Conservation (phyloP, 2,329 filamentous ascomycete genomes). For the Decorospora gaudefroyi region DNA sequence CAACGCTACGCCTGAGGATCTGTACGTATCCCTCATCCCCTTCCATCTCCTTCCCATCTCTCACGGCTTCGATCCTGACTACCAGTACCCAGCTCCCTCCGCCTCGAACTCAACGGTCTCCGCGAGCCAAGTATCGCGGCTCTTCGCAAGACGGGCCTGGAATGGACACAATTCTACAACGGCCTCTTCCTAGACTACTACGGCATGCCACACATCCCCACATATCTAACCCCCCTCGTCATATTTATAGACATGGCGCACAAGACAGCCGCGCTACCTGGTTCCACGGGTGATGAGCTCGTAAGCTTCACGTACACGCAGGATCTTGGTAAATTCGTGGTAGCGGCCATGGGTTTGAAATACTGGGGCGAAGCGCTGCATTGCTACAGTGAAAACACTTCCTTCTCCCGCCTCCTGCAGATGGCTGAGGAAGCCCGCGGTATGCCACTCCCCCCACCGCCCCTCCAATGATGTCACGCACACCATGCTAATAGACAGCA, state of each 20-base stretch:
- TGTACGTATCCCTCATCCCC: too few relatives aligned
- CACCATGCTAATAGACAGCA: too few relatives aligned
- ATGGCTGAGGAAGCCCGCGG: slow-evolving; percentile 49
- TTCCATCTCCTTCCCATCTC: too few relatives aligned
- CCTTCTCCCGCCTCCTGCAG: slow-evolving; percentile 52
- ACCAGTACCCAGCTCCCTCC: too few relatives aligned
- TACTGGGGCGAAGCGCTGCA: slow-evolving; percentile 44
- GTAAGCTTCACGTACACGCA: slow-evolving; percentile 26
- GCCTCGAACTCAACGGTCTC: slow-evolving; percentile 10
- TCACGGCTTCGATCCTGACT: too few relatives aligned
- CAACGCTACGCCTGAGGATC: too few relatives aligned
- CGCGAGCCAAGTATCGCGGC: slow-evolving; percentile 14
- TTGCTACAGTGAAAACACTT: slow-evolving; percentile 49
- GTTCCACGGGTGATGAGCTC: slow-evolving; percentile 16
- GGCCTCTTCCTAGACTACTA: slow-evolving; percentile 42
- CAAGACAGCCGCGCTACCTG: slow-evolving; percentile 24
- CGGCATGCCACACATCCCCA: slow-evolving; percentile 29
- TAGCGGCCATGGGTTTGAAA: slow-evolving; percentile 11
- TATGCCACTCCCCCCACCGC: slow-evolving; percentile 23
- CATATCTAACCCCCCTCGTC: slow-evolving; percentile 20
- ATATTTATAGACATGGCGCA: slow-evolving; percentile 23
- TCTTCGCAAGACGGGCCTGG: slow-evolving; percentile 28
- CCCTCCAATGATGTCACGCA: too few relatives aligned
- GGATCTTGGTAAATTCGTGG: slow-evolving; percentile 24
- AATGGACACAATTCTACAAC: slow-evolving; percentile 34